Conservation (phyloP, 2,329 filamentous ascomycete genomes). For the Zasmidium citrigriseum region DNA sequence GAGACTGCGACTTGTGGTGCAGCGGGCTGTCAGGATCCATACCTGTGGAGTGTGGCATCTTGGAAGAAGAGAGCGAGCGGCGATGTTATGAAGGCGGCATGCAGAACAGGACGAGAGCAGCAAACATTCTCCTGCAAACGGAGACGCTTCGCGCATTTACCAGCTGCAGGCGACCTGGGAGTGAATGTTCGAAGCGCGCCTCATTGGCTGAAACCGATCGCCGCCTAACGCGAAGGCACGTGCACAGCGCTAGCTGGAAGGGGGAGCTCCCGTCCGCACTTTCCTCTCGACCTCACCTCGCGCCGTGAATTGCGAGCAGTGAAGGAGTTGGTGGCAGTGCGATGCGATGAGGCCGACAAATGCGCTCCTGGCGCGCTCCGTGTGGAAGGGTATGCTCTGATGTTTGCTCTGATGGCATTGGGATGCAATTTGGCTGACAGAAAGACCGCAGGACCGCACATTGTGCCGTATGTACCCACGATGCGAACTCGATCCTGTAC, state of each 20-base stretch:
- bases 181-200: conserved; percentile 6
- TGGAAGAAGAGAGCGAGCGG: not conserved
- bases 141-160: not conserved
- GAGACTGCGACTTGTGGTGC: not conserved
- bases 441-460: conserved; percentile 60
- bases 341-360: conserved; percentile 31
- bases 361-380: conserved; percentile 63
- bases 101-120: not conserved
- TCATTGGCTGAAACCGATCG: conserved; percentile 10
- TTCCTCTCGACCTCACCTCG: conserved; percentile 19
- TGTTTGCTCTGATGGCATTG: not conserved
- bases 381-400: conserved; percentile 74
- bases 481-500: not conserved
- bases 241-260: not conserved
- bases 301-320: not conserved
- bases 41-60: conserved; percentile 22
- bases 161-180: not conserved
- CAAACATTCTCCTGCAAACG: not conserved
- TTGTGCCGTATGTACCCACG: conserved; percentile 61
- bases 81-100: not conserved
- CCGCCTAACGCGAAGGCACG: conserved; percentile 15
- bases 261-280: conserved; percentile 4
- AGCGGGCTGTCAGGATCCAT: conserved; percentile 4
- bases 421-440: not conserved
- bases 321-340: conserved; percentile 4